A percentile compares a stretch with the other conserved stretches of the same genome.
These are phyloP conservation scores for Chlorencoelia australis DNA, from an alignment of 2,329 filamentous ascomycete species.

Conservation along the genomic window DNA sequence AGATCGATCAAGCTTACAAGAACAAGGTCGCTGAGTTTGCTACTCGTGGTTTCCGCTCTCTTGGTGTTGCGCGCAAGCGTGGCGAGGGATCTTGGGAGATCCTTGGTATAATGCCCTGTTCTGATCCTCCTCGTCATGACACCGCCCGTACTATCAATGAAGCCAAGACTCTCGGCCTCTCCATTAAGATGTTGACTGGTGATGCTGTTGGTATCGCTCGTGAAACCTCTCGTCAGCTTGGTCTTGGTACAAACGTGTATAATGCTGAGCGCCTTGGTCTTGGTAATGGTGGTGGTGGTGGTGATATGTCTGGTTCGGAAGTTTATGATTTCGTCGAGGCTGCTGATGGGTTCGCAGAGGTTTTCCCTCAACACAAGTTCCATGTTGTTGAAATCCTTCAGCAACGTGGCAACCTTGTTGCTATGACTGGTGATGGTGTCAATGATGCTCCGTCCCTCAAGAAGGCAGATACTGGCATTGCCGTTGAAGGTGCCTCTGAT, in stretches of 20 bases:
- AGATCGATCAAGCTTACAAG: constrained; percentile 76
- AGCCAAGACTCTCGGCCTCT: constrained; percentile 77
- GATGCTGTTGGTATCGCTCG: constrained; percentile 88
- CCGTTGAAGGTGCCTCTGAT: constrained; percentile 84
- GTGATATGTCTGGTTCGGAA: constrained; percentile 88
- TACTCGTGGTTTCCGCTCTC: constrained; percentile 85
- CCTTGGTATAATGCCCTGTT: constrained; percentile 90
- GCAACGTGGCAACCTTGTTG: constrained; percentile 85
- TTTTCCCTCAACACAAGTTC: constrained; percentile 94
- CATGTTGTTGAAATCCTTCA: constrained; percentile 89
- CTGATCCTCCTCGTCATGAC: constrained; percentile 82
- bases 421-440: constrained; percentile 94
- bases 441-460: constrained; percentile 89
- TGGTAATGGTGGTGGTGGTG: constrained; percentile 76
- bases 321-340: constrained; percentile 94
- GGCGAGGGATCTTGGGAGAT: constrained; percentile 78
- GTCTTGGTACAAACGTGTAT: constrained; percentile 87
- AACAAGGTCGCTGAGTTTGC: constrained; percentile 89
- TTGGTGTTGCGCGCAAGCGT: constrained; percentile 86
- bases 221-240: constrained; percentile 84
- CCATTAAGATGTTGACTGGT: constrained; percentile 94
- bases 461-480: constrained; percentile 94
- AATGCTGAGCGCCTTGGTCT: constrained; percentile 88
- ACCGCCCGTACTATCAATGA: constrained; percentile 85
- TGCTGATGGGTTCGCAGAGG: constrained; percentile 89